Evolutionary conservation across 2,329 filamentous ascomycete genomes (phyloP).

Genomic region (Microsporum ferrugineum): DNA sequence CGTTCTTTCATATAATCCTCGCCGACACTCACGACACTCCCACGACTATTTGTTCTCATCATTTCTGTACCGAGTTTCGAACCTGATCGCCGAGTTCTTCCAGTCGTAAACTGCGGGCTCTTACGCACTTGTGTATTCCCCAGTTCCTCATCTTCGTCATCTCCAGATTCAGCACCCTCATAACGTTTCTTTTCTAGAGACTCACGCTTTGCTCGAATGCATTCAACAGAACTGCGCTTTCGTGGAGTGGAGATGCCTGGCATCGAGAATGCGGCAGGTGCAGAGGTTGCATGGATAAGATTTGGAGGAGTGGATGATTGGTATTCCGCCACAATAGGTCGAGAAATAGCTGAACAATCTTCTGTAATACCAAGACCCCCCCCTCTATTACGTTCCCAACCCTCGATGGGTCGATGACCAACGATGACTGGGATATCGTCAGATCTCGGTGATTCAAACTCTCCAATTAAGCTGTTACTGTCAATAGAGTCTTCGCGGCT

Average conservation of each 20-base stretch:
- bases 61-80: slow-evolving; percentile 93
- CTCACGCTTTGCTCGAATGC: slow-evolving; percentile 62
- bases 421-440: slow-evolving; percentile 70
- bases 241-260: slow-evolving; percentile 40
- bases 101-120: slow-evolving; percentile 41
- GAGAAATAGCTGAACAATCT: slow-evolving; percentile 27
- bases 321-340: slow-evolving; percentile 9
- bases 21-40: slow-evolving; percentile 52
- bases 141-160: slow-evolving; percentile 89
- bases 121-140: slow-evolving; percentile 45
- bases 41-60: slow-evolving; percentile 93
- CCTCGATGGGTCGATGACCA: slow-evolving; percentile 59
- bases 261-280: slow-evolving; percentile 50
- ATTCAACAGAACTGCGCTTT: slow-evolving; percentile 59
- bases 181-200: slow-evolving; percentile 59
- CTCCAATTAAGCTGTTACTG: slow-evolving; percentile 62
- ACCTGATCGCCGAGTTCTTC: slow-evolving; percentile 45
- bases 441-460: slow-evolving; percentile 64
- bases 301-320: slow-evolving; percentile 33
- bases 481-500: slow-evolving; percentile 82
- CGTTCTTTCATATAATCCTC: slow-evolving; percentile 26
- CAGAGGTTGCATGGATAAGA: slow-evolving; percentile 51
- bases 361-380: slow-evolving; percentile 68
- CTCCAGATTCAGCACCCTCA: slow-evolving; percentile 75
- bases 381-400: slow-evolving; percentile 44